These are phyloP conservation scores for Lotmaria passim DNA, from an alignment of 208 protist genomes.

Conservation along the genomic window DNA sequence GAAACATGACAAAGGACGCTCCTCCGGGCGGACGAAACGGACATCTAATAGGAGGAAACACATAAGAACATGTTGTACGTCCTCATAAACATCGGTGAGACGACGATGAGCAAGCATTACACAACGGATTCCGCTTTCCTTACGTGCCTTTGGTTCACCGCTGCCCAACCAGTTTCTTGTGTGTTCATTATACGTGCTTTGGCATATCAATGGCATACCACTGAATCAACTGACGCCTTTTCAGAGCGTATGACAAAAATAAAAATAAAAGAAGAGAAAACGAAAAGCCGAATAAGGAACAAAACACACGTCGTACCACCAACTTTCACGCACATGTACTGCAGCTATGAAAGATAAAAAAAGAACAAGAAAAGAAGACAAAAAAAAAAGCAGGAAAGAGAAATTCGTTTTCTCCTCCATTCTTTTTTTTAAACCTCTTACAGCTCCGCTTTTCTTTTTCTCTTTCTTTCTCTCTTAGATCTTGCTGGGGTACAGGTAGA, in stretches of 20 bases:
- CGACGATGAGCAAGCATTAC: too few relatives aligned
- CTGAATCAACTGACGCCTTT: background rate
- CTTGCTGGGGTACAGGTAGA: conserved; percentile 98
- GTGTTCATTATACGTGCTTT: background rate
- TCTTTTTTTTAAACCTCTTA: background rate
- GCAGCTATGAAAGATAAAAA: too few relatives aligned
- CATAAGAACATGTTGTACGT: too few relatives aligned
- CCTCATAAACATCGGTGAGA: too few relatives aligned
- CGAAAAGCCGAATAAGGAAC: background rate
- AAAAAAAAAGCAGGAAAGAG: conserved; percentile 17
- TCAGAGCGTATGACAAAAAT: background rate
- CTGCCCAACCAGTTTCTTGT: too few relatives aligned
- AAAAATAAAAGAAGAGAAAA: conserved; percentile 4
- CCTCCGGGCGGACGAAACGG: too few relatives aligned
- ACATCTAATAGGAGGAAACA: too few relatives aligned
- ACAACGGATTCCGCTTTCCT: too few relatives aligned
- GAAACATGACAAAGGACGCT: too few relatives aligned
- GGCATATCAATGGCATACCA: background rate
- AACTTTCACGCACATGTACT: too few relatives aligned
- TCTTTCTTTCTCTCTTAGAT: conserved; percentile 90
- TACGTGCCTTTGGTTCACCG: too few relatives aligned
- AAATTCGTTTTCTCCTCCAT: too few relatives aligned
- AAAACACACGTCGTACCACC: background rate
- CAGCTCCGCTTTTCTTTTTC: background rate
- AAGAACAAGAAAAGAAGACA: conserved; percentile 1